Conservation (phyloP, 2,329 filamentous ascomycete species). For the Tetracladium maxilliforme region DNA sequence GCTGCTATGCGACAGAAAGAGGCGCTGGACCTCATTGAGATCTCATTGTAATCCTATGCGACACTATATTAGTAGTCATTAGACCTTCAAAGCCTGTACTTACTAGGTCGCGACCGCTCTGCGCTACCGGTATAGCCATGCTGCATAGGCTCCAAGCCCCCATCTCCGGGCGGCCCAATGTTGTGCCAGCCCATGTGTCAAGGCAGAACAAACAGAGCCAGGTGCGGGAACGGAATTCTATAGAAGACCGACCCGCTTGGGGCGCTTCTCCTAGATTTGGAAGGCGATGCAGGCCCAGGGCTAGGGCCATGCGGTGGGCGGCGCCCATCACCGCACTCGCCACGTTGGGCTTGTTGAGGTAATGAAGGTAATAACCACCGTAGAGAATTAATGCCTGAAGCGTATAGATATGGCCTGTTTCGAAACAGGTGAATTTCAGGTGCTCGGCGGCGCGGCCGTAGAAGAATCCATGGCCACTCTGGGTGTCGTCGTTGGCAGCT, state of each 20-base stretch:
- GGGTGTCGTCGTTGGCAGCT: no score
- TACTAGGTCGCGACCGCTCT: no score
- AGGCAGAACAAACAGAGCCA: constrained; percentile 28
- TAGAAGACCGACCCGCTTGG: no score
- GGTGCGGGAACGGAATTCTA: constrained; percentile 18
- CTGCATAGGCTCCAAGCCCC: no score
- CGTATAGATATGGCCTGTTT: constrained; percentile 6
- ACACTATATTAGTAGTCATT: no score
- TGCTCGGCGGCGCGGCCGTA: constrained; percentile 1
- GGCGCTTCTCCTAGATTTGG: background rate
- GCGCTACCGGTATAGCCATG: no score
- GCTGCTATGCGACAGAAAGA: no score
- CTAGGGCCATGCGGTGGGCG: constrained; percentile 8
- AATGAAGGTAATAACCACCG: constrained; percentile 9
- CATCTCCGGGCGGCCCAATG: no score
- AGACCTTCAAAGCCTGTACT: no score
- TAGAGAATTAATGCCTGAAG: constrained; percentile 9
- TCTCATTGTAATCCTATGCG: no score
- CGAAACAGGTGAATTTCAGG: constrained; percentile 1
- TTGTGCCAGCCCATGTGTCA: constrained; percentile 26
- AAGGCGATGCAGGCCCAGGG: constrained; percentile 8
- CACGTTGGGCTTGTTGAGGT: constrained; percentile 10
- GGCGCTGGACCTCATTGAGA: no score
- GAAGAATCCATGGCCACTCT: constrained; percentile 1
- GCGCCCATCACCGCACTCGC: constrained; percentile 8